Conservation (phyloP, 2,329 filamentous ascomycete genomes). For the Trichoderma breve region DNA sequence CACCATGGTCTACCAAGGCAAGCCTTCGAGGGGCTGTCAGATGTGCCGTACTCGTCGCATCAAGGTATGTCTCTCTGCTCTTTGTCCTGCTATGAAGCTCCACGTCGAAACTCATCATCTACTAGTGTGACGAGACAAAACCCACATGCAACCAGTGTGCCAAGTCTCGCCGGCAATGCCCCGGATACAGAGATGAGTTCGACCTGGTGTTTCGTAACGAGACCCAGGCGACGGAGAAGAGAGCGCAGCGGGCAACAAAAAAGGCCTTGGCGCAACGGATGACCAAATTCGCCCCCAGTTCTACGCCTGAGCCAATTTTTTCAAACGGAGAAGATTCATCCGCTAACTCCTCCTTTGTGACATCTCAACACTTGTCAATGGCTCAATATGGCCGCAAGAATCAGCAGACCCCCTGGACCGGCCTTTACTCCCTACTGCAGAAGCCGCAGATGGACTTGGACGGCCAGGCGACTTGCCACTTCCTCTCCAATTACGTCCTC, state of each 20-base stretch:
- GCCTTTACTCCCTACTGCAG: conserved; percentile 28
- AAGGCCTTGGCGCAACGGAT: conserved; percentile 40
- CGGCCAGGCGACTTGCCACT: conserved; percentile 57
- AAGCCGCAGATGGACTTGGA: conserved; percentile 48
- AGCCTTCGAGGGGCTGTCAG: conserved; percentile 67
- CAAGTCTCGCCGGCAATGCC: conserved; percentile 62
- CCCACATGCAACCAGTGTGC: conserved; percentile 64
- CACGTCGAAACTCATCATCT: conserved; percentile 12
- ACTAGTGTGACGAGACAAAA: conserved; percentile 65
- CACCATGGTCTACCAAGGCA: conserved; percentile 64
- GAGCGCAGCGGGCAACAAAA: conserved; percentile 56
- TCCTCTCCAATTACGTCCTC: conserved; percentile 60
- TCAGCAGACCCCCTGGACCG: conserved; percentile 17
- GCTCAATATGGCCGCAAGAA: conserved; percentile 2
- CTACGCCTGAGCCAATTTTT: conserved; percentile 16
- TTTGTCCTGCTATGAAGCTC: not conserved
- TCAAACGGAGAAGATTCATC: conserved; percentile 14
- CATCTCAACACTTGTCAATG: not conserved
- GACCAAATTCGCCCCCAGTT: not conserved
- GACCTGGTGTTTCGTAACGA: conserved; percentile 72
- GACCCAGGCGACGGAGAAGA: conserved; percentile 64
- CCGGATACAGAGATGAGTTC: conserved; percentile 69
- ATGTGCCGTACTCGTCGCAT: conserved; percentile 72
- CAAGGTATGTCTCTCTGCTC: conserved; percentile 53
- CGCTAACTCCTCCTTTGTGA: conserved; percentile 2